These are phyloP conservation scores for Lactarius tabidus DNA, from an alignment of 768 basidiomycete species.

Conservation along the genomic window DNA sequence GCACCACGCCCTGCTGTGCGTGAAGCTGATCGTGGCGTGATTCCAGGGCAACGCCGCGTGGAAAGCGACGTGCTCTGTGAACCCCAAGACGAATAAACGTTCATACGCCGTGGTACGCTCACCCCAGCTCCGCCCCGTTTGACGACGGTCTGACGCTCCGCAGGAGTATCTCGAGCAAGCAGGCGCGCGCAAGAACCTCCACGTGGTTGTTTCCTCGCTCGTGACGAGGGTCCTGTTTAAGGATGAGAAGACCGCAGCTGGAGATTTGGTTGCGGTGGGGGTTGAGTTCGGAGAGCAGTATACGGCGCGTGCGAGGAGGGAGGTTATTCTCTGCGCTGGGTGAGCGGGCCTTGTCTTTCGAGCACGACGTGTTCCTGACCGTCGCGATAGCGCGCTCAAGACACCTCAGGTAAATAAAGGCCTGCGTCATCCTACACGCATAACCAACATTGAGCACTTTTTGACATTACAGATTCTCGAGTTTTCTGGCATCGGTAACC, in stretches of 20 bases:
- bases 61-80: constrained; percentile 19
- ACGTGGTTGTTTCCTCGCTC: constrained; percentile 20
- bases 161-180: constrained; percentile 18
- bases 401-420: constrained; percentile 29
- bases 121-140: not conserved
- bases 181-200: constrained; percentile 15
- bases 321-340: constrained; percentile 45
- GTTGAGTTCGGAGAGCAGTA: constrained; percentile 36
- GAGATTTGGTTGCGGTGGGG: constrained; percentile 32
- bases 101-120: constrained; percentile 17
- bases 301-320: constrained; percentile 35
- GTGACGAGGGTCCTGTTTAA: constrained; percentile 25
- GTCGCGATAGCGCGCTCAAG: constrained; percentile 36
- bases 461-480: constrained; percentile 43
- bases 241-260: constrained; percentile 9
- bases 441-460: not conserved
- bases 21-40: not conserved
- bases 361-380: not conserved
- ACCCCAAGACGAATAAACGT: constrained; percentile 16
- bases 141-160: not conserved
- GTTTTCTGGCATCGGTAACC: constrained; percentile 53
- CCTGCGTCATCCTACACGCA: not conserved
- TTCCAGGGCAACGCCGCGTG: constrained; percentile 15
- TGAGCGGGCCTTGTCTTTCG: constrained; percentile 19
- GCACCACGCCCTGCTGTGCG: not conserved